A percentile compares a stretch with the other conserved stretches of the same genome.
Evolutionary conservation across 768 basidiomycete genomes (phyloP).

Genomic region (Suillus hirtellus): DNA sequence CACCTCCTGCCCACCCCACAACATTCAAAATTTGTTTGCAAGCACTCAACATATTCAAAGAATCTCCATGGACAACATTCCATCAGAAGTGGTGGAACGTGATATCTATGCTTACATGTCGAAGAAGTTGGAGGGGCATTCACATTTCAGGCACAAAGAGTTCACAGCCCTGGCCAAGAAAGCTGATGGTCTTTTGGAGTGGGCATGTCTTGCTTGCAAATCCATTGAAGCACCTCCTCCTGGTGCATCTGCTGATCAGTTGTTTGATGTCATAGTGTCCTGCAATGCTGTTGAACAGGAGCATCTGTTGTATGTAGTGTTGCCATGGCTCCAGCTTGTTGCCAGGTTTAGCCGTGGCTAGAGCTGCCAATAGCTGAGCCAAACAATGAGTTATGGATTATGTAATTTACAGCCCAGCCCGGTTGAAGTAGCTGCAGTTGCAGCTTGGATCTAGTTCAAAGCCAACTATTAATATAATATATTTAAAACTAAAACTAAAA

Average conservation of each 20-base stretch:
- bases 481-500: too few species aligned
- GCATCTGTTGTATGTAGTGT: not conserved
- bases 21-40: not conserved
- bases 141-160: not conserved
- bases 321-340: too few species aligned
- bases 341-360: too few species aligned
- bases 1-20: not conserved
- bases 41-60: not conserved
- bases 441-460: too few species aligned
- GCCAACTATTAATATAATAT: not conserved
- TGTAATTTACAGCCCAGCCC: too few species aligned
- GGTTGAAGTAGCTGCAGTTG: too few species aligned
- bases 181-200: not conserved
- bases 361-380: too few species aligned
- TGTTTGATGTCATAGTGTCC: not conserved
- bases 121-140: not conserved
- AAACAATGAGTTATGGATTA: too few species aligned
- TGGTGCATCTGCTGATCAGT: not conserved
- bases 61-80: not conserved
- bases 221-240: not conserved
- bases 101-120: not conserved
- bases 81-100: not conserved
- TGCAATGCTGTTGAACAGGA: not conserved
- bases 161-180: not conserved
- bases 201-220: not conserved